Evolutionary conservation across 352 stramenopile genomes (phyloP).

Genomic region (Phytopythium cucurbitacearum): DNA sequence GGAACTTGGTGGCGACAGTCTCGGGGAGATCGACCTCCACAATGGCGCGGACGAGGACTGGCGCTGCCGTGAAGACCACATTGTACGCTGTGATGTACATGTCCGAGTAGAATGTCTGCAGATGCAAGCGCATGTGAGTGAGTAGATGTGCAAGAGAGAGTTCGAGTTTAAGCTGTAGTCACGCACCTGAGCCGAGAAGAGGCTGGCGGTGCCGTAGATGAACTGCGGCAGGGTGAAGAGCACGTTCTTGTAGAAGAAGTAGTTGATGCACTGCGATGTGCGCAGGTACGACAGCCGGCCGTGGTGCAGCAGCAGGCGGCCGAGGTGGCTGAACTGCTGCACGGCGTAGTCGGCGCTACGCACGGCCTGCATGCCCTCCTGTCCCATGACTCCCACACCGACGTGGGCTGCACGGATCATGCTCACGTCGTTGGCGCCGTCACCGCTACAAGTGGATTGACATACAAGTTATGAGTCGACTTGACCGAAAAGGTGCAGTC

Average conservation of each 20-base stretch:
- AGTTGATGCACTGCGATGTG: slow-evolving; percentile 94
- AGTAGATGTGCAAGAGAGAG: not conserved
- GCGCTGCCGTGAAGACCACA: slow-evolving; percentile 89
- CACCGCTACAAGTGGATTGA: slow-evolving; percentile 70
- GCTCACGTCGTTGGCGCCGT: slow-evolving; percentile 98
- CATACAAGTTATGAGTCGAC: not conserved
- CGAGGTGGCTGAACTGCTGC: slow-evolving; percentile 80
- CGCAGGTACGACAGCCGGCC: slow-evolving; percentile 96
- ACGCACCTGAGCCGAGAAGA: slow-evolving; percentile 81
- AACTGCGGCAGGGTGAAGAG: slow-evolving; percentile 89
- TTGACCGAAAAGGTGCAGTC: slow-evolving; percentile 10
- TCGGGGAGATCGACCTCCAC: slow-evolving; percentile 80
- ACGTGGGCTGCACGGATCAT: slow-evolving; percentile 99
- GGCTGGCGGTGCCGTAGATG: slow-evolving; percentile 80
- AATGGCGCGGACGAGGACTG: slow-evolving; percentile 77
- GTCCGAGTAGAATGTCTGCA: slow-evolving; percentile 72
- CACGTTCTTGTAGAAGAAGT: slow-evolving; percentile 99
- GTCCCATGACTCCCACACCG: slow-evolving; percentile 95
- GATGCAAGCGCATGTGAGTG: not conserved
- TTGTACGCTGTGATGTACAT: slow-evolving; percentile 93
- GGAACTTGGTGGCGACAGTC: slow-evolving; percentile 57
- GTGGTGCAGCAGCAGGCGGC: slow-evolving; percentile 66
- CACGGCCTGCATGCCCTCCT: slow-evolving; percentile 93
- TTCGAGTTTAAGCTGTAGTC: not conserved
- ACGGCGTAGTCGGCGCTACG: slow-evolving; percentile 78